phyloP scores from a whole-genome alignment of 495 filamentous ascomycete species.

The Annulohypoxylon moriforme region DNA sequence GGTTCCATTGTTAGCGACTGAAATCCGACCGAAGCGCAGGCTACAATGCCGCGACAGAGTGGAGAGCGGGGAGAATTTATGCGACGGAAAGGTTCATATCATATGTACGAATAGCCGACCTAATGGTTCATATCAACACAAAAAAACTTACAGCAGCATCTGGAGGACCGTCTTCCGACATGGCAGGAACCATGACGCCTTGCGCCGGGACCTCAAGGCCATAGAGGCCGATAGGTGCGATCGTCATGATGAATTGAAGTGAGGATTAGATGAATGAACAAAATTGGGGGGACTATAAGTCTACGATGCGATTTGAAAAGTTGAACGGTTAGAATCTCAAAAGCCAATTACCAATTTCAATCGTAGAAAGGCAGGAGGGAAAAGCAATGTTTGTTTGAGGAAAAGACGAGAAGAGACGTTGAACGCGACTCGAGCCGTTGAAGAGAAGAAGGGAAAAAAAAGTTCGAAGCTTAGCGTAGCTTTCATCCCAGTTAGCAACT shows the following conservation, averaged over 20 bases:
- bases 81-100: conserved; percentile 3
- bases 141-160: conserved; percentile 75
- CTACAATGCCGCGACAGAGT: not conserved
- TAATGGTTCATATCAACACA: not conserved
- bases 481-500: conserved; percentile 6
- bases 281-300: not conserved
- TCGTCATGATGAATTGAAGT: conserved; percentile 44
- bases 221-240: conserved; percentile 85
- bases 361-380: not conserved
- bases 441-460: conserved; percentile 42
- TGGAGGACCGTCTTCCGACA: conserved; percentile 43
- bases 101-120: not conserved
- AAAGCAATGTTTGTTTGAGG: not conserved
- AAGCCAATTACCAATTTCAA: not conserved
- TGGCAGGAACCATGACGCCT: conserved; percentile 77
- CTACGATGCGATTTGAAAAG: not conserved
- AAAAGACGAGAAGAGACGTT: conserved; percentile 32
- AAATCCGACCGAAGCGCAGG: not conserved
- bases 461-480: conserved; percentile 30
- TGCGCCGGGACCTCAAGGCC: conserved; percentile 87
- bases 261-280: not conserved
- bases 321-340: not conserved
- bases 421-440: conserved; percentile 43
- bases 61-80: not conserved
- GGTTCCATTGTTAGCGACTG: conserved; percentile 35